Evolutionary conservation across 2,329 filamentous ascomycete species (phyloP).

Genomic region (Microsporum ferrugineum): DNA sequence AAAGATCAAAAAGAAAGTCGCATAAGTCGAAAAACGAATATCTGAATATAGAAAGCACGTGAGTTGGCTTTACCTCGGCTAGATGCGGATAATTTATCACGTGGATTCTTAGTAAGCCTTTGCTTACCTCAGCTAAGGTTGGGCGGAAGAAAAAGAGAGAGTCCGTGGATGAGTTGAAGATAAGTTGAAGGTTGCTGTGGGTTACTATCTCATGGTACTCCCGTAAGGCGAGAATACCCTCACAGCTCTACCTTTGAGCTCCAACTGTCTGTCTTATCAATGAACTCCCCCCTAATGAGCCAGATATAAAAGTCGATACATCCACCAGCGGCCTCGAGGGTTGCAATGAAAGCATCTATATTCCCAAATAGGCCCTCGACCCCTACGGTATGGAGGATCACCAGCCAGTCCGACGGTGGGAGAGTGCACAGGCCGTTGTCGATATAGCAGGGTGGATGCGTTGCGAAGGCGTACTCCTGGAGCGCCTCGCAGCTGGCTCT

Average conservation of each 20-base stretch:
- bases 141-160: not conserved
- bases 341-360: constrained; percentile 4
- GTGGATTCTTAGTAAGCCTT: not conserved
- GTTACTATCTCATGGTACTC: not conserved
- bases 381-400: constrained; percentile 13
- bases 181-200: not conserved
- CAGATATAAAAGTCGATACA: constrained; percentile 9
- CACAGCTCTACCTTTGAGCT: not conserved
- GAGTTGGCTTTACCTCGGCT: not conserved
- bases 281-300: constrained; percentile 3
- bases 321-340: constrained; percentile 3
- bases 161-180: not conserved
- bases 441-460: constrained; percentile 19
- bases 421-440: constrained; percentile 17
- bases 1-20: not conserved
- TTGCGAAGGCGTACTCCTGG: constrained; percentile 15
- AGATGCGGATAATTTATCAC: not conserved
- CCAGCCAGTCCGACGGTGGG: constrained; percentile 15
- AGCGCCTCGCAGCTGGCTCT: constrained; percentile 14
- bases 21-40: not conserved
- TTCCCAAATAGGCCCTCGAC: constrained; percentile 7
- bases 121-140: not conserved
- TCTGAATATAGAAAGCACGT: not conserved
- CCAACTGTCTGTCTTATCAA: not conserved
- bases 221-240: not conserved